phyloP scores from a whole-genome alignment of 306 rosid species.

The Inga laurina region DNA sequence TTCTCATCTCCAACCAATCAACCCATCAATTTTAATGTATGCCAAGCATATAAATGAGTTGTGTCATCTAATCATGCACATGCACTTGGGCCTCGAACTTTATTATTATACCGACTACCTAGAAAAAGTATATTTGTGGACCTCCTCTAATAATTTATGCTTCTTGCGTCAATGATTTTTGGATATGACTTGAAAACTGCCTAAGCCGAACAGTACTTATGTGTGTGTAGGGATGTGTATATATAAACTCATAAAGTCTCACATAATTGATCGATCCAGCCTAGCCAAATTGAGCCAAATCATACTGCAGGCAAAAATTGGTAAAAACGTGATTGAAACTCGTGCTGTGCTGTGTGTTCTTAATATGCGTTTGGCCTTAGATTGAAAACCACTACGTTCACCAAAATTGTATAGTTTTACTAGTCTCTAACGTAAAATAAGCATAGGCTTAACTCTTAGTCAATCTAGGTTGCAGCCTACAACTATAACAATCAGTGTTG shows the following conservation, averaged over 20 bases:
- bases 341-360: not conserved
- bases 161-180: not conserved
- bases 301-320: not conserved
- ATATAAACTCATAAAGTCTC: not conserved
- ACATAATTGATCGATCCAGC: not conserved
- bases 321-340: not conserved
- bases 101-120: constrained; percentile 3
- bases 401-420: not conserved
- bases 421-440: not conserved
- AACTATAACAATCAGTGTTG: no score
- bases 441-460: not conserved
- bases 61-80: not conserved
- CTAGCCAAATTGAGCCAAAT: not conserved
- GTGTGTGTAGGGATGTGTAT: not conserved
- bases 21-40: not conserved
- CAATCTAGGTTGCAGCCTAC: not conserved
- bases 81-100: constrained; percentile 2
- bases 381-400: not conserved
- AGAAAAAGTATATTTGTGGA: not conserved
- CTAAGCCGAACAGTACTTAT: not conserved
- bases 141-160: constrained; percentile 1
- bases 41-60: not conserved
- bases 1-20: constrained; percentile 3
- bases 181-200: not conserved
- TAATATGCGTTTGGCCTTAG: not conserved